These are phyloP conservation scores for Corymbia citriodora DNA, from an alignment of 441 rosid genomes.

Conservation along the genomic window DNA sequence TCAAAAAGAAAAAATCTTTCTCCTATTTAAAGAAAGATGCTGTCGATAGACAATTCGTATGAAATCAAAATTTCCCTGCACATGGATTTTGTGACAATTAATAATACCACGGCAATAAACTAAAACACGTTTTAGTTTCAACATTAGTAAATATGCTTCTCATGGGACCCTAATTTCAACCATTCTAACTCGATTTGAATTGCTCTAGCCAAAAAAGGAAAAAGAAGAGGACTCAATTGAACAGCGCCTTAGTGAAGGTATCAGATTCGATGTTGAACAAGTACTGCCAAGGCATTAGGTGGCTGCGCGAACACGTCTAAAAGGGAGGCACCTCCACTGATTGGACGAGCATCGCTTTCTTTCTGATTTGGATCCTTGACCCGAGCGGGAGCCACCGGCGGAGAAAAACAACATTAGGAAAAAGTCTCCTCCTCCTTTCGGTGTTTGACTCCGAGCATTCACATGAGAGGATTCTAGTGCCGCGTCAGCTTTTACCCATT, in stretches of 20 bases:
- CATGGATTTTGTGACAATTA: neutral
- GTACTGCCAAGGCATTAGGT: neutral
- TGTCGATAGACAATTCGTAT: neutral
- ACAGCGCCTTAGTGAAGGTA: neutral
- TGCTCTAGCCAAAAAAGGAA: accelerated
- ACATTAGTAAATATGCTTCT: neutral
- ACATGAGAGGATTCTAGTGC: neutral
- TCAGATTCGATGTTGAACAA: neutral
- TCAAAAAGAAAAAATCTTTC: accelerated
- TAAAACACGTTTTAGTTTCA: neutral
- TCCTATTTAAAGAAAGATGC: neutral
- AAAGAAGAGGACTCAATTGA: neutral
- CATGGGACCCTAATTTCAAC: neutral
- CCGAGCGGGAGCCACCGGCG: too few relatives aligned
- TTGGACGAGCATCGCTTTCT: neutral
- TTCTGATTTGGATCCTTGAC: neutral
- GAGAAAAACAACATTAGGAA: neutral
- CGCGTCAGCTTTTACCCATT: neutral
- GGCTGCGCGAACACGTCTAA: neutral
- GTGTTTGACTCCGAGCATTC: neutral
- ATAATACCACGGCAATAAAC: accelerated
- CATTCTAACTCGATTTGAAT: neutral
- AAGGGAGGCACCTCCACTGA: neutral
- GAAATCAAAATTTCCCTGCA: neutral
- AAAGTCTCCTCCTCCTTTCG: neutral